Base-by-base conservation (phyloP, 1,139 yeast genomes). In the Nakaseomyces delphensis region DNA sequence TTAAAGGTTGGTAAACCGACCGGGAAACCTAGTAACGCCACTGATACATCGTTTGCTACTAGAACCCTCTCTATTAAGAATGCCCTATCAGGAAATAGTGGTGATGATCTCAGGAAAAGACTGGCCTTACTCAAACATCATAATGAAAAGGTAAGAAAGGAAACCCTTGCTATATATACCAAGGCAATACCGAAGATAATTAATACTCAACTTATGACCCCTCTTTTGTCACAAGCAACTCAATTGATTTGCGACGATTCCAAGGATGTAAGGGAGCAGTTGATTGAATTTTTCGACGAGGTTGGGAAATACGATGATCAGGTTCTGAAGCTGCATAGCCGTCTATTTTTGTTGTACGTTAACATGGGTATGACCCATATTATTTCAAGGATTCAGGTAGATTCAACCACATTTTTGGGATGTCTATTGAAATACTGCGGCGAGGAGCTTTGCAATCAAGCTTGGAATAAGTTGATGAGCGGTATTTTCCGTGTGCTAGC, bases 361-460 rank as follows among this genome's bases (percentile, higher is more conserved):
- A 83, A 83, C 54, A 81, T 93, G 43, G 94, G 96, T 11, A 91
- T 91, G 97, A 84, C 97, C 14, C 96, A 91, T 58, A 82, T 91
- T 37, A 74, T 73, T 30, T 80, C 89, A 0, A 78, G 77, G 7
- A 77, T 87, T 31, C 73, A 94, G 39, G 74, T 76, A 42, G 83
- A 80, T 49, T 76, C 93, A 3, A 75, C 91, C 0, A 72, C 71
- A 45, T 81, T 79, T 51, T 64, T 87, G 28, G 67, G 68, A 28
- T 67, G 79, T 3, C 57, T 85, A 41, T 60, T 85, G 16, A 69
- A 69, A 32, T 47, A 50, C 54, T 69, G 65, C 44, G 72, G 69
- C 16, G 71, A 68, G 23, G 65, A 78, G 2, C 60, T 80, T n/a
- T 73, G 77, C 2, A 68, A 76, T 48, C 66, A 74, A 13, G 69